phyloP scores from a whole-genome alignment of 768 basidiomycete genomes.

The Termitomyces sp. region DNA sequence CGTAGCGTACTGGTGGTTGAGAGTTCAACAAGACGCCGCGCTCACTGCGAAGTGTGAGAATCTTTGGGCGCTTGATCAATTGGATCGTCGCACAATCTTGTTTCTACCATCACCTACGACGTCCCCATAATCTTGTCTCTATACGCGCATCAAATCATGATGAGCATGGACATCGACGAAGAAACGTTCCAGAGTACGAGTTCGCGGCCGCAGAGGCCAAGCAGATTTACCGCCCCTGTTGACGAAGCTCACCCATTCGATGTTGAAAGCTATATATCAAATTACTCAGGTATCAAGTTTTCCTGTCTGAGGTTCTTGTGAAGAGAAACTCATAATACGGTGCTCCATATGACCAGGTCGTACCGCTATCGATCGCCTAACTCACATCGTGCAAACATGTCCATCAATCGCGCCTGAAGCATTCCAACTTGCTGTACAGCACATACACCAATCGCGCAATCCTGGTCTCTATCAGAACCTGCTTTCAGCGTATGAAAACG shows the following conservation, averaged over 20 bases:
- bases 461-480: conserved; percentile 51
- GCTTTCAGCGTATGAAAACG: conserved; percentile 52
- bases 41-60: neutral
- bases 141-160: neutral
- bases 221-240: conserved; percentile 39
- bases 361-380: conserved; percentile 68
- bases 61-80: conserved; percentile 3
- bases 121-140: neutral
- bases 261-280: conserved; percentile 72
- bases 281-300: conserved; percentile 58
- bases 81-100: neutral
- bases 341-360: conserved; percentile 45
- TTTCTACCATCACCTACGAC: neutral
- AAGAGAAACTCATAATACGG: neutral
- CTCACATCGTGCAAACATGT: conserved; percentile 60
- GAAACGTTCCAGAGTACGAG: conserved; percentile 25
- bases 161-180: conserved; percentile 40
- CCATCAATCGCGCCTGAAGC: conserved; percentile 73
- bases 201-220: conserved; percentile 17
- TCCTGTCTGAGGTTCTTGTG: neutral
- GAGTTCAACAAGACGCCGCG: no score
- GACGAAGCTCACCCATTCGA: conserved; percentile 87
- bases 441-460: conserved; percentile 69
- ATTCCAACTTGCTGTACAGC: conserved; percentile 58
- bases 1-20: no score